Percentiles rank a stretch among this genome's conserved stretches.
phyloP scores from a whole-genome alignment of 1,284 basidiomycete species.

The Tilletiaria anomala region DNA sequence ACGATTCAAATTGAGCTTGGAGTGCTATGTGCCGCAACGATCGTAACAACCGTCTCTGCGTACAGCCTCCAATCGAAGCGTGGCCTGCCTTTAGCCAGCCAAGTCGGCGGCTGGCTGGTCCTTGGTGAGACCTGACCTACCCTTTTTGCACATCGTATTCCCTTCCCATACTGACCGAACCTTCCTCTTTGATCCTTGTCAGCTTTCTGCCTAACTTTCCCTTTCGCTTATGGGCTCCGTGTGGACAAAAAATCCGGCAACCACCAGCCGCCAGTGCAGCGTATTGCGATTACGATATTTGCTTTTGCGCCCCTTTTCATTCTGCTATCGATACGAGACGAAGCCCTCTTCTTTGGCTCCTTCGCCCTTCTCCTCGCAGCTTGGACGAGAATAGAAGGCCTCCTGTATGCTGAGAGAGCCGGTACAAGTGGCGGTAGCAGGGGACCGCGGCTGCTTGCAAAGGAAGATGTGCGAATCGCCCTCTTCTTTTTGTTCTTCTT shows the following conservation, averaged over 20 bases:
- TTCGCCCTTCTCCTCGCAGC: slow-evolving; percentile 53
- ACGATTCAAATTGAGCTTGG: slow-evolving; percentile 25
- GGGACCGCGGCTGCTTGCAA: not conserved
- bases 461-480: slow-evolving; percentile 57
- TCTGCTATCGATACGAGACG: slow-evolving; percentile 65
- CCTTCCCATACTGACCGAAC: too few species aligned
- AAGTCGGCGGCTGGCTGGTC: slow-evolving; percentile 54
- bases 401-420: slow-evolving; percentile 5
- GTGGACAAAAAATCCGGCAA: slow-evolving; percentile 24
- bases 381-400: slow-evolving; percentile 57
- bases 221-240: slow-evolving; percentile 25
- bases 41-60: slow-evolving; percentile 48
- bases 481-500: slow-evolving; percentile 74
- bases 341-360: slow-evolving; percentile 63
- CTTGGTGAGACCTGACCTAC: too few species aligned
- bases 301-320: slow-evolving; percentile 64
- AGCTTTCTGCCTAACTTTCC: slow-evolving; percentile 11
- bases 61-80: slow-evolving; percentile 51
- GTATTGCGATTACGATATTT: slow-evolving; percentile 31
- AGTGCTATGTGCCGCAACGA: slow-evolving; percentile 45
- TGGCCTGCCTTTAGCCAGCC: slow-evolving; percentile 55
- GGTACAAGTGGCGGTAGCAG: slow-evolving; percentile 12
- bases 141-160: too few species aligned
- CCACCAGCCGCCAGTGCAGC: slow-evolving; percentile 25
- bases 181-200: too few species aligned